A percentile compares a stretch with the other conserved stretches of the same genome.
Conservation (phyloP, 164 flowering plant genomes). For the Tinospora cordifolia region DNA sequence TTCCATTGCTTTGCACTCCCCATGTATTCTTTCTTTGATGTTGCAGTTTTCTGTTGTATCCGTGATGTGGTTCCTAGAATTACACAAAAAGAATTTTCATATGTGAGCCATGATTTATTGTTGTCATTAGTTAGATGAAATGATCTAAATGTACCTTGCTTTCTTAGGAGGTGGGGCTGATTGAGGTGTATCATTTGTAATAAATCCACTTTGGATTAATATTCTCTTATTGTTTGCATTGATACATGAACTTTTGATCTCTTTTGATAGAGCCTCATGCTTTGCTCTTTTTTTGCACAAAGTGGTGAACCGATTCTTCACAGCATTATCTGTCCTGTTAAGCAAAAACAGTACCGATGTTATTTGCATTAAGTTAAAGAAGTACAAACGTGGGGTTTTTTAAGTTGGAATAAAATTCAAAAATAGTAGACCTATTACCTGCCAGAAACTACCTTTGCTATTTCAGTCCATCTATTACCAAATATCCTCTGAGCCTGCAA, state of each 20-base stretch:
- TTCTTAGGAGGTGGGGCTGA: conserved; percentile 39
- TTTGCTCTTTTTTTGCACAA: conserved; percentile 90
- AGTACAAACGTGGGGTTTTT: neutral
- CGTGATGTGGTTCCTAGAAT: conserved; percentile 36
- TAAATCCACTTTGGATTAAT: conserved; percentile 32
- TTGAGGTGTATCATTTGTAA: conserved; percentile 27
- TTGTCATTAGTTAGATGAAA: neutral
- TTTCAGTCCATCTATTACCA: conserved; percentile 98
- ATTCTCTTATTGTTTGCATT: conserved; percentile 60
- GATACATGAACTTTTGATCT: conserved; percentile 44
- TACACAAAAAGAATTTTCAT: conserved; percentile 3
- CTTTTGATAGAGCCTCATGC: conserved; percentile 64
- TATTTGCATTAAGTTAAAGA: neutral
- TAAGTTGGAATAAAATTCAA: neutral
- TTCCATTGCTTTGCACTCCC: conserved; percentile 21
- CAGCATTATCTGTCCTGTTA: conserved; percentile 95
- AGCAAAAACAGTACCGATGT: neutral
- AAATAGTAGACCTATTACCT: conserved; percentile 38
- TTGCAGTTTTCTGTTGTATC: conserved; percentile 27
- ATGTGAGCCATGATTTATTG: neutral
- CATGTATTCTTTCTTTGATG: conserved; percentile 26
- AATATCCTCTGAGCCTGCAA: conserved; percentile 87
- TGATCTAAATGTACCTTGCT: conserved; percentile 45
- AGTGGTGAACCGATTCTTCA: conserved; percentile 89
- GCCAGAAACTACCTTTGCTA: conserved; percentile 98